A percentile compares a stretch with the other conserved stretches of the same genome.
These are phyloP conservation scores for sunflower (Helianthus annuus) DNA, from an alignment of 129 eudicot species.

Conservation along the genomic window HanXRQr2.0-SUNRISE NC_035441.2:154366699-154367198, in stretches of 20 bases:
- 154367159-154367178: constrained; percentile 21
- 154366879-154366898: constrained; percentile 39
- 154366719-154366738: constrained; percentile 87
- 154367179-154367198: constrained; percentile 4
- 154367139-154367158: constrained; percentile 12
- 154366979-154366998: constrained; percentile 8
- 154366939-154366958: constrained; percentile 68
- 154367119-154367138: constrained; percentile 47
- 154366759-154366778: constrained; percentile 88
- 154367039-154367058: constrained; percentile 30
- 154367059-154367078: constrained; percentile 56
- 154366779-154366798: constrained; percentile 62
- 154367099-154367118: constrained; percentile 43
- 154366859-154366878: constrained; percentile 40
- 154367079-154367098: constrained; percentile 69
- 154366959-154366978: constrained; percentile 40
- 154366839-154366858: constrained; percentile 35
- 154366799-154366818: constrained; percentile 53
- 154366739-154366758: constrained; percentile 87
- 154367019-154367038: constrained; percentile 13
- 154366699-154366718: constrained; percentile 95
- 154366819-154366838: constrained; percentile 55
- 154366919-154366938: constrained; percentile 59
- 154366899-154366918: constrained; percentile 51
- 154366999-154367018: constrained; percentile 15